A percentile compares a stretch with the other conserved stretches of the same genome.
Evolutionary conservation across 768 basidiomycete genomes (phyloP).

Genomic region (Multifurca ochricompacta): DNA sequence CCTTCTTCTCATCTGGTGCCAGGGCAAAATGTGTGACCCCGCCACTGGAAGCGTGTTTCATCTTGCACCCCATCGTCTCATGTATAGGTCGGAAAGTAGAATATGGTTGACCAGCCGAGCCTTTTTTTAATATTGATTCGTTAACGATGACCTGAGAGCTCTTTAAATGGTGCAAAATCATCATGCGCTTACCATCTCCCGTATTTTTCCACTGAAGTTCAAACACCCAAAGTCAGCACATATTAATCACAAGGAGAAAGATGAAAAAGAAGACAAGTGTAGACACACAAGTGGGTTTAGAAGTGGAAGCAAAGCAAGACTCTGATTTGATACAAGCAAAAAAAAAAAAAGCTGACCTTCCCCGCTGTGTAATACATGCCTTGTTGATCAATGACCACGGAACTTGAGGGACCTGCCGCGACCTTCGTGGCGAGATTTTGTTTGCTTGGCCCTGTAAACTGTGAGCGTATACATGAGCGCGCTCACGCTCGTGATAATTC

Average conservation of each 20-base stretch:
- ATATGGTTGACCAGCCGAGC: conserved; percentile 84
- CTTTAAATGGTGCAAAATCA: background rate
- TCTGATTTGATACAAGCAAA: too few relatives aligned
- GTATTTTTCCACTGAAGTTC: conserved; percentile 85
- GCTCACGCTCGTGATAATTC: background rate
- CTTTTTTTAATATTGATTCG: conserved; percentile 37
- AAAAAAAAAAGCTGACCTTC: conserved; percentile 38
- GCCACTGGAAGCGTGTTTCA: conserved; percentile 59
- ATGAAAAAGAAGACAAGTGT: background rate
- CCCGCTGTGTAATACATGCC: conserved; percentile 86
- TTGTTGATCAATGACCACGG: conserved; percentile 77
- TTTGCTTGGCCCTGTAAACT: conserved; percentile 72
- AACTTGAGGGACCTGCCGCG: conserved; percentile 74
- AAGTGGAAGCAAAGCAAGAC: too few relatives aligned
- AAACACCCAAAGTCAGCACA: background rate
- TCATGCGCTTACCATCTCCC: conserved; percentile 61
- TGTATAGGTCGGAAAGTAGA: conserved; percentile 82
- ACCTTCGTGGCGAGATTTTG: conserved; percentile 54
- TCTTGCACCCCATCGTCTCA: conserved; percentile 85
- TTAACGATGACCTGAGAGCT: conserved; percentile 11
- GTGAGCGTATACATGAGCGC: background rate
- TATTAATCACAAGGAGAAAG: background rate
- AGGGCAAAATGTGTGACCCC: conserved; percentile 87
- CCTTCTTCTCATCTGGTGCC: conserved; percentile 65
- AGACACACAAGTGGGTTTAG: too few relatives aligned